A percentile compares a stretch with the other conserved stretches of the same genome.
Evolutionary conservation across 1,139 yeast species (phyloP).

Genomic region (Schwanniomyces etchellsii): DNA sequence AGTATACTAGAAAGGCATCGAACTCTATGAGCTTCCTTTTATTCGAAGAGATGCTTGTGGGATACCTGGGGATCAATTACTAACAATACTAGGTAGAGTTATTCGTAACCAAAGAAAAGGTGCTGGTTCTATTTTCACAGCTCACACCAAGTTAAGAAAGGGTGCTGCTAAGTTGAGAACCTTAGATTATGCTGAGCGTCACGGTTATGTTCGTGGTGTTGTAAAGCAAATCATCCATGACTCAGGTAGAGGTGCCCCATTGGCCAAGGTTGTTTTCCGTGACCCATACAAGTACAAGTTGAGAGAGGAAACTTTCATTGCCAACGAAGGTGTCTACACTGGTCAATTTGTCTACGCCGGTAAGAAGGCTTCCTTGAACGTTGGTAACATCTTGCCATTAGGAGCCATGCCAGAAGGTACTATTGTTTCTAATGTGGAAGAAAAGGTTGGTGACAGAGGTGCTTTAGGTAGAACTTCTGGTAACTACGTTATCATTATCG

Average conservation of each 20-base stretch:
- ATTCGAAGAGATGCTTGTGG: too few species aligned
- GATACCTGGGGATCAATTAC: too few species aligned
- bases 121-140: constrained; percentile 99
- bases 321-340: constrained; percentile 99
- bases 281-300: constrained; percentile 98
- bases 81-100: constrained; percentile 79
- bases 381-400: constrained; percentile 96
- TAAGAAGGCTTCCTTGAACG: constrained; percentile 95
- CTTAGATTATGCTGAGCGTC: constrained; percentile 98
- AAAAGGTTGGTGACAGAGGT: constrained; percentile 99
- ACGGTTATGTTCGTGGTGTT: constrained; percentile 99
- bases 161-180: constrained; percentile 99
- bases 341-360: constrained; percentile 99
- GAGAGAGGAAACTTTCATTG: constrained; percentile 98
- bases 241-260: constrained; percentile 99
- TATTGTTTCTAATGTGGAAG: constrained; percentile 96
- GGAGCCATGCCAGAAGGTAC: constrained; percentile 99
- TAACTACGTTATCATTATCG: constrained; percentile 97
- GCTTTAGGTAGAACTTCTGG: constrained; percentile 99
- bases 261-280: constrained; percentile 98
- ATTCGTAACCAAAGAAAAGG: constrained; percentile 99
- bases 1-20: too few species aligned
- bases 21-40: too few species aligned
- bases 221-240: constrained; percentile 99
- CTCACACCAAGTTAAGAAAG: constrained; percentile 99